Base-by-base conservation (phyloP, 768 basidiomycete genomes). In the Phaeotremella skinneri region DNA sequence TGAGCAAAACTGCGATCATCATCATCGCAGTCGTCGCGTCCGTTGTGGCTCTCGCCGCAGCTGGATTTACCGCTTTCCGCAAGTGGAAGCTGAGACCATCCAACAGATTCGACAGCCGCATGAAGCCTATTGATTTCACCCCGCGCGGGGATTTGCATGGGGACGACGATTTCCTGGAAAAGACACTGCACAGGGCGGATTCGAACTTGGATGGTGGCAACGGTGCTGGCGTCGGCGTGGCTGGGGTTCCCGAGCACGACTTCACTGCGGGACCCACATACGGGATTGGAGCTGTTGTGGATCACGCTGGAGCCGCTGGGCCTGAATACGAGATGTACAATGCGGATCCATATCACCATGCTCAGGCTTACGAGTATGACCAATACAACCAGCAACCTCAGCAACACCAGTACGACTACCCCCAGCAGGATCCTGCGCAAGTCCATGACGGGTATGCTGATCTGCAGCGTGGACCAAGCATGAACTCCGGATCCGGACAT, bases 61-160 rank as follows among this genome's bases (percentile, higher is more conserved):
- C 64, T 16, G 63, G 65, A 7, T 76, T 68, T 64, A 74, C 73
- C 1, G 49, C 65, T 25, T 73, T 76, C 62, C 58, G 75, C 43
- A 74, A 72, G 45, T 72, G 61, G 62, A 76, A 76, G 56, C 53
- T 76, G 30, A 51, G 58, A 23, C 75, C 75, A 17, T 68, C 60
- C 25, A 67, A 64, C 47, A 51, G 68, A 45, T 76, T 76, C 55
- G 70, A 70, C 51, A 53, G 58, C 52, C 67, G 64, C 26, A 66
- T 73, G 69, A 64, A 69, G 48, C 71, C 75, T 9, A 69, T 76
- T 52, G 70, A 73, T 53, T 76, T 76, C 51, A 66, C 66, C 25
- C 75, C 75, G n/a, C 49, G 63, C 34, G 21, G 43, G 6, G 43
- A 45, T 20, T 21, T n/a, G 20, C 41, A 49, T 7, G 47, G 23